Evolutionary conservation across 2,329 filamentous ascomycete species (phyloP).

Genomic region (Acarospora socialis): DNA sequence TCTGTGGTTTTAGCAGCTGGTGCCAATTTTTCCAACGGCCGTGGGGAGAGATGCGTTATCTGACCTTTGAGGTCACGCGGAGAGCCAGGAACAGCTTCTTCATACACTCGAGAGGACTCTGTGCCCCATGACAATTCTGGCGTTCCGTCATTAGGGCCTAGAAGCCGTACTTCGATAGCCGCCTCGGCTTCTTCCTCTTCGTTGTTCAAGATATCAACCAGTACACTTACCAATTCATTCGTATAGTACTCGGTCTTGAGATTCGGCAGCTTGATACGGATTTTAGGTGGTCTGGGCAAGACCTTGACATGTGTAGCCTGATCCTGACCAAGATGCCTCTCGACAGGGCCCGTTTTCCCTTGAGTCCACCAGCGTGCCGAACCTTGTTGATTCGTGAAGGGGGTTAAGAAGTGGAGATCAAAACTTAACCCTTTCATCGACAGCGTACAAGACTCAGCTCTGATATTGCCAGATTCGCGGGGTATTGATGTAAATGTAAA

Average conservation of each 20-base stretch:
- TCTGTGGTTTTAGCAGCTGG: conserved; percentile 1
- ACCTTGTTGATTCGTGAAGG: conserved; percentile 21
- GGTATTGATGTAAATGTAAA: conserved; percentile 60
- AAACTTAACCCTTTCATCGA: conserved; percentile 51
- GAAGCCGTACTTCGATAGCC: conserved; percentile 53
- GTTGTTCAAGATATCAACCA: conserved; percentile 60
- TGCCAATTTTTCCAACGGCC: conserved; percentile 3
- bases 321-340: conserved; percentile 29
- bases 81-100: conserved; percentile 12
- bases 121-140: conserved; percentile 34
- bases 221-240: conserved; percentile 58
- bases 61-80: conserved; percentile 16
- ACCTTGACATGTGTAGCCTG: conserved; percentile 50
- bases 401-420: conserved; percentile 51
- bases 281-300: conserved; percentile 79
- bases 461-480: conserved; percentile 67
- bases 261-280: conserved; percentile 56
- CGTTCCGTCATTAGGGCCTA: conserved; percentile 39
- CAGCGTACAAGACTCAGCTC: conserved; percentile 49
- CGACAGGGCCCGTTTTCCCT: conserved; percentile 21
- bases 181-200: conserved; percentile 68
- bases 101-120: too few relatives aligned
- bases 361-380: conserved; percentile 29
- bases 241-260: conserved; percentile 65
- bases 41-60: conserved; percentile 10